Conservation (phyloP, 352 stramenopile species). For the Aphanomyces astaci region DNA sequence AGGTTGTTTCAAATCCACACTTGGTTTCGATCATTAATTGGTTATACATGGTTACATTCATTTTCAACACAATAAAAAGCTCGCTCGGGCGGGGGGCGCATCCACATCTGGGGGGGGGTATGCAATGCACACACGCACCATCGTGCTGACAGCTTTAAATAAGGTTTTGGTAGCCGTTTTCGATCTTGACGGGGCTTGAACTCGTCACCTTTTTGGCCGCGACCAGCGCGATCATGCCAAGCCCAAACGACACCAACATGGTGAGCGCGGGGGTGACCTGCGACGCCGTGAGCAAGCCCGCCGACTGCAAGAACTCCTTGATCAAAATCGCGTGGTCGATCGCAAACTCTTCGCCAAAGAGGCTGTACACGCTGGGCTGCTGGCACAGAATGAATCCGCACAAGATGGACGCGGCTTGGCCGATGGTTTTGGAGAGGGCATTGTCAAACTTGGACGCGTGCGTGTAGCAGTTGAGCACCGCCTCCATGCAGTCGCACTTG, state of each 20-base stretch:
- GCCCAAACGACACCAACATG: constrained; percentile 20
- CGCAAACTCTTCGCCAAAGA: constrained; percentile 23
- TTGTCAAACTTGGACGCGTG: constrained; percentile 2
- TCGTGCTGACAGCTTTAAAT: constrained; percentile 4
- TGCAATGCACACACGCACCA: not conserved
- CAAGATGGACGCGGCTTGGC: constrained; percentile 18
- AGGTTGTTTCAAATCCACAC: not conserved
- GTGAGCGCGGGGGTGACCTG: not conserved
- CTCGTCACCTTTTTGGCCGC: constrained; percentile 11
- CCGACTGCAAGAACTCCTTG: constrained; percentile 3
- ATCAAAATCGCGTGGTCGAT: constrained; percentile 20
- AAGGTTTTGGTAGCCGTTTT: constrained; percentile 21
- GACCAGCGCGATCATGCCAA: constrained; percentile 21
- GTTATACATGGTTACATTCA: not conserved
- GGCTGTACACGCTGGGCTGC: constrained; percentile 13
- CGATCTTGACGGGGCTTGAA: not conserved
- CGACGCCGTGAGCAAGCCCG: not conserved
- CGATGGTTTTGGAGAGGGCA: constrained; percentile 18
- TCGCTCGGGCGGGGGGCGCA: no score
- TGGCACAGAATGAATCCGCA: constrained; percentile 23
- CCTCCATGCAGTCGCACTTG: constrained; percentile 25
- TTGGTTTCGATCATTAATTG: not conserved
- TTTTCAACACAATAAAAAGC: constrained; percentile 9
- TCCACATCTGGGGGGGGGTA: no score
- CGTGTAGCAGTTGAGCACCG: constrained; percentile 15